These are phyloP conservation scores for Saururus chinensis DNA, from an alignment of 164 flowering plant genomes.

Conservation along the genomic window DNA sequence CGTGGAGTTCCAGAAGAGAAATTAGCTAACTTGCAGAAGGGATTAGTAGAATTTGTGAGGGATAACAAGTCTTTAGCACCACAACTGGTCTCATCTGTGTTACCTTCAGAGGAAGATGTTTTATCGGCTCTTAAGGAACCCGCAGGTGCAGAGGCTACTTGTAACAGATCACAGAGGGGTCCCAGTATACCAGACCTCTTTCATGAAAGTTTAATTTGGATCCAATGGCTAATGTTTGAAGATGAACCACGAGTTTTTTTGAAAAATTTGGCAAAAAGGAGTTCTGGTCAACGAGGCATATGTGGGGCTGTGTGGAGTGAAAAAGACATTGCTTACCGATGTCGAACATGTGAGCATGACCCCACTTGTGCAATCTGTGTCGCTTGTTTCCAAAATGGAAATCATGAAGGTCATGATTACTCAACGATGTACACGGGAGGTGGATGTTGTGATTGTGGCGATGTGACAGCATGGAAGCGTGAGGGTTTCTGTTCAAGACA, in stretches of 20 bases:
- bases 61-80: slow-evolving; percentile 23
- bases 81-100: slow-evolving; percentile 47
- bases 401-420: slow-evolving; percentile 86
- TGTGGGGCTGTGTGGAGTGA: slow-evolving; percentile 95
- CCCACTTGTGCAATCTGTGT: slow-evolving; percentile 98
- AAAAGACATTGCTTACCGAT: slow-evolving; percentile 77
- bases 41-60: slow-evolving; percentile 47
- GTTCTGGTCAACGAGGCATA: slow-evolving; percentile 69
- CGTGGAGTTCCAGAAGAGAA: slow-evolving; percentile 48
- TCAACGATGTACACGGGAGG: slow-evolving; percentile 78
- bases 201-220: slow-evolving; percentile 61
- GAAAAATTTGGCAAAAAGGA: slow-evolving; percentile 30
- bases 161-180: slow-evolving; percentile 5
- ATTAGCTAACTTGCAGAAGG: slow-evolving; percentile 24
- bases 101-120: slow-evolving; percentile 51
- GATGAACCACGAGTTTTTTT: slow-evolving; percentile 42
- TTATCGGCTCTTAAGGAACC: slow-evolving; percentile 13
- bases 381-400: slow-evolving; percentile 92
- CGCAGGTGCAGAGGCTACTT: slow-evolving; percentile 9
- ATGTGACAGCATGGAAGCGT: slow-evolving; percentile 92
- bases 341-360: slow-evolving; percentile 87
- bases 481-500: slow-evolving; percentile 95
- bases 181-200: slow-evolving; percentile 27
- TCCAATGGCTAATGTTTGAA: slow-evolving; percentile 94
- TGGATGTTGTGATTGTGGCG: slow-evolving; percentile 99